Percentiles rank a stretch among this genome's conserved stretches.
phyloP scores from a whole-genome alignment of 2,329 filamentous ascomycete species.

The Colletotrichum agaves region DNA sequence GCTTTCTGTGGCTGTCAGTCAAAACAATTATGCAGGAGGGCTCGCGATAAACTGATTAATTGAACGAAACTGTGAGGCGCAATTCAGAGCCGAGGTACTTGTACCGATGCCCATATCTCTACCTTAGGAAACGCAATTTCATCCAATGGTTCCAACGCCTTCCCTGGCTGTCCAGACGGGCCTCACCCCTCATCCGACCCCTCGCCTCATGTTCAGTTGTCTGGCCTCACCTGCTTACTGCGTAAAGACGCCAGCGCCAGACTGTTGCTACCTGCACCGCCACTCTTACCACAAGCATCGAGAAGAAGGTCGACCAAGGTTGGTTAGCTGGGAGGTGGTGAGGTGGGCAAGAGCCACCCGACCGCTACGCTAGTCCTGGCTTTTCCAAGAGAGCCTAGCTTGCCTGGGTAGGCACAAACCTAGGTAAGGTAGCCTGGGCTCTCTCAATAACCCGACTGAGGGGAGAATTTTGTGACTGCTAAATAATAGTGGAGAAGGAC shows the following conservation, averaged over 20 bases:
- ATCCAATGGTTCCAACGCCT: neutral
- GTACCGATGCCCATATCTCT: too few relatives aligned
- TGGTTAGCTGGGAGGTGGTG: too few relatives aligned
- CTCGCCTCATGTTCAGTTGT: neutral
- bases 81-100: neutral
- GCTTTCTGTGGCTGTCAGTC: conserved; percentile 1
- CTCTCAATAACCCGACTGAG: too few relatives aligned
- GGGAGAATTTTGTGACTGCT: neutral
- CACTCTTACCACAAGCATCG: conserved; percentile 1
- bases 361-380: neutral
- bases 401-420: neutral
- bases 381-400: too few relatives aligned
- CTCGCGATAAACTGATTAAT: neutral
- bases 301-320: conserved; percentile 1
- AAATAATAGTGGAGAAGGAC: conserved; percentile 15
- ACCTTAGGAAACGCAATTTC: neutral
- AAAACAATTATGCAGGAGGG: neutral
- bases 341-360: conserved; percentile 5
- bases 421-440: neutral
- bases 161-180: neutral
- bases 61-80: neutral
- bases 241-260: neutral
- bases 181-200: conserved; percentile 7
- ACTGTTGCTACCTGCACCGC: conserved; percentile 11
- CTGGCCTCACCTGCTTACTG: conserved; percentile 5